Base-by-base conservation (phyloP, 2,329 filamentous ascomycete species). In the Aureobasidium sp. region DNA sequence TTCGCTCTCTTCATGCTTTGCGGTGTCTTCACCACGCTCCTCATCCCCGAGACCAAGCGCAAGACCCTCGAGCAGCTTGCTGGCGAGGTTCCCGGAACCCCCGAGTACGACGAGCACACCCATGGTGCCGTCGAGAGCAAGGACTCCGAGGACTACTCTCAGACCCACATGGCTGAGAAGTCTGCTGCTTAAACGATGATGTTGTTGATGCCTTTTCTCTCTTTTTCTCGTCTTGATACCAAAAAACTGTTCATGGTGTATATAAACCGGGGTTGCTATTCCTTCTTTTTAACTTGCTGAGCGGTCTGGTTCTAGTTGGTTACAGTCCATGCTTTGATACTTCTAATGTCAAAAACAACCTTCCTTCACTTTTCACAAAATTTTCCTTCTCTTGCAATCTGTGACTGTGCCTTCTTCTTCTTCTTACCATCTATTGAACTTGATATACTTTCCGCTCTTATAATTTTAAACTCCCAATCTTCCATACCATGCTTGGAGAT, bases 1-100 rank as follows among this genome's bases (percentile, higher is more conserved):
- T 91, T 90, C 72, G 87, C 88, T 0, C 78, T 90, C 10, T 91
- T 93, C 78, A 92, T 91, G 89, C 78, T 92, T 6, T 81, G 82
- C 57, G 90, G 90, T 39, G 82, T 83, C 50, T 74, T 90, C 50
- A 84, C 84, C 3, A 86, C 86, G 1, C 76, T 91, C 3, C 75
- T 93, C n/a, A 85, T 92, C 27, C 88, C 88, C 0, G 89, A 91
- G 75, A 91, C 87, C 0, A 91, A 88, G 76, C 81, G 87, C 1
- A 80, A 85, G 71, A 90, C 88, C 0, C 77, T 94, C 45, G 90
- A 91, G 71, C 83, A 88, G 67, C 77, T 90, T 15, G 81, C 86
- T 1, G 86, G 86, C 10, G 87, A 90, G 71, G 77, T 83, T 3
- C 81, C 84, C 2, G 86, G 85, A 25, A 86, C 76, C 8, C 72